Evolutionary conservation across 352 stramenopile genomes (phyloP), one percentile per base, ranked within the genome.

Genomic region (Blastocystis sp.): DNA sequence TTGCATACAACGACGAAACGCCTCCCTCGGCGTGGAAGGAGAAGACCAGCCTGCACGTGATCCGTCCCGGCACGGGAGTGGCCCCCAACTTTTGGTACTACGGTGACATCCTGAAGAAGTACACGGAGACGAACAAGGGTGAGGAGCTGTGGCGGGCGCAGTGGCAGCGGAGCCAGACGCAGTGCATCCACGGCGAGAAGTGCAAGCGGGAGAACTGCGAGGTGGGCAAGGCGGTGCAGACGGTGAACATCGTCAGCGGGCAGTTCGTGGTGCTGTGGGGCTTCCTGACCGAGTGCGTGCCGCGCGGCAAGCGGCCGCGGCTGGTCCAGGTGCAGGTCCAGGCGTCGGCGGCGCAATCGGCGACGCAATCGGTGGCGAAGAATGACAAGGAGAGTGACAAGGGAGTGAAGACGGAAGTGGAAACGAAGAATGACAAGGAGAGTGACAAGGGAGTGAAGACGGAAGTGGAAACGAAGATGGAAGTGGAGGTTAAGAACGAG

Each of bases 241-340:
- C 77, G 2, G 48, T 87, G 48, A 21, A 87, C 23, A 61, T 87
- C 34, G 59, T 87, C 3, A 43, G 48, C 2, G 77, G 77, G 14
- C 62, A 77, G 43, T 87, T 77, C 41, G 65, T 87, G 2, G 62
- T 77, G 11, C 52, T 87, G 40, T 87, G 77, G 77, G 65, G 65
- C 19, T 87, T 56, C 70, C 52, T 87, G 40, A 2, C 69, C 41
- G 45, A 69, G 19, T 87, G 77, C 45, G 77, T 87, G 2, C 62
- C 62, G 19, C 28, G 45, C 14, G 77, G 77, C 23, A 87, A 87
- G 43, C 45, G 2, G 23, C 45, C 67, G 23, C 52, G 77, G 43
- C 43, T 87, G 23, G 77, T 87, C 11, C 77, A 87, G 41, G 77
- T 87, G 2, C 28, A 34, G 28, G 28, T 34, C 28, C 28, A 34